These are phyloP conservation scores for Pueraria montana DNA, from an alignment of 306 rosid species.

Conservation along the genomic window DNA sequence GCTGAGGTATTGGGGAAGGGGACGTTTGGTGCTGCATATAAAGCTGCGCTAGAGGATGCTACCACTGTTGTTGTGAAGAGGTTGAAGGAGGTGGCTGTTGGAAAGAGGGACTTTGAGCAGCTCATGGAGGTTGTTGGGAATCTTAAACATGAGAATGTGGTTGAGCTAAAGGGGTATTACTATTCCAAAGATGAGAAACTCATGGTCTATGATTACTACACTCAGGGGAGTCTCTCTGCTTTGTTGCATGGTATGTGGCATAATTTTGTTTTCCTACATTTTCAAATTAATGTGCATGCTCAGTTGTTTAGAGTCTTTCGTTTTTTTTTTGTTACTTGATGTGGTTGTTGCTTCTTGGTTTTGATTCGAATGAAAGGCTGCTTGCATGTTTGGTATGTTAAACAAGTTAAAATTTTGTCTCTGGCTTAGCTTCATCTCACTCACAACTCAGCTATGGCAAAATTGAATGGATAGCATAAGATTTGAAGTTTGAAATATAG, in stretches of 20 bases:
- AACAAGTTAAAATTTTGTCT: not conserved
- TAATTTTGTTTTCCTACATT: not conserved
- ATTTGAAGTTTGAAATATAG: constrained; percentile 23
- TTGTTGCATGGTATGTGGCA: constrained; percentile 79
- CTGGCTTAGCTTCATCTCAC: not conserved
- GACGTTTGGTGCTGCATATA: constrained; percentile 88
- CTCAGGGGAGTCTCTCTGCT: constrained; percentile 81
- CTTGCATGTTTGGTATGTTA: not conserved
- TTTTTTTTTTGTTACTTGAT: not conserved
- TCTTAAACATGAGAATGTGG: constrained; percentile 85
- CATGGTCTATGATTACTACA: constrained; percentile 63
- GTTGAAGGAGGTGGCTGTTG: constrained; percentile 78
- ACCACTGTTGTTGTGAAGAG: constrained; percentile 86
- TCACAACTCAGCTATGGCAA: constrained; percentile 20
- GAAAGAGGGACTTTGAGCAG: constrained; percentile 70
- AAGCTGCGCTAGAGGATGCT: constrained; percentile 83
- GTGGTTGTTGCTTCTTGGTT: constrained; percentile 21
- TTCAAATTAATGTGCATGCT: not conserved
- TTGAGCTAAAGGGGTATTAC: constrained; percentile 78
- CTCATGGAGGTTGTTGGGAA: constrained; percentile 83
- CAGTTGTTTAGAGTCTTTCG: not conserved
- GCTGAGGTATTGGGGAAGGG: constrained; percentile 96
- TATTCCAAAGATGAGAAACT: constrained; percentile 52
- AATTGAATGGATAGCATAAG: constrained; percentile 4
- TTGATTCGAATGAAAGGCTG: not conserved